Base-by-base conservation (phyloP, 1,139 yeast genomes). In the Torulaspora globosa region DNA sequence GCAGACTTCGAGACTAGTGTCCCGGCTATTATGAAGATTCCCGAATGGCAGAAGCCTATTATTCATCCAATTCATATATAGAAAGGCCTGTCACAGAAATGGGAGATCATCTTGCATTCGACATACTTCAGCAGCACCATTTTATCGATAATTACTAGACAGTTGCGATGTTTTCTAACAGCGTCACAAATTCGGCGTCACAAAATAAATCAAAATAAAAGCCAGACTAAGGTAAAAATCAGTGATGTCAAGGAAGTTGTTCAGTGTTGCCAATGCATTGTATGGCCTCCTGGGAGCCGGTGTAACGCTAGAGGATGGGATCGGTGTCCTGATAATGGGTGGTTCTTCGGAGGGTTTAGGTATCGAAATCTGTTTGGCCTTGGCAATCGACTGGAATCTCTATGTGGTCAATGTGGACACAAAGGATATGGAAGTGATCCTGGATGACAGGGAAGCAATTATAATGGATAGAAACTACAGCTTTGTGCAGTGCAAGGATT, bases 261-360 rank as follows among this genome's bases (percentile, higher is more conserved):
- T 31, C 39, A 40, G 37, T 6, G 36, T 30, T 27, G 46, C 43
- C 21, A 40, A 18, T n/a, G n/a, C 27, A 9, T 12, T 48, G 5
- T 48, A 49, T 38, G 38, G 36, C 10, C 15, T 36, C 15, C n/a
- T 50, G 16, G 54, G 54, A 11, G 46, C 43, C 12, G 54, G 54
- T 6, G 35, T 35, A 32, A 37, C 21, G 12, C 34, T 51, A 5
- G 52, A 49, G 23, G 36, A 36, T 11, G 38, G 23, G 2, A 30
- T 30, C 9, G 48, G 47, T 28, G 55, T 50, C 8, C 33, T 50
- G n/a, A 50, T 51, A 19, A 28, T 51, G n/a, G 55, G 55, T n/a
- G 55, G 53, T n/a, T 48, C 53, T 26, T 45, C 49, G 10, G 47
- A 48, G 21, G 48, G 44, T 5, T 35, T 49, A 27, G 55, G 55